phyloP scores from a whole-genome alignment of 495 filamentous ascomycete genomes.

The Saxophila tyrrhenica region DNA sequence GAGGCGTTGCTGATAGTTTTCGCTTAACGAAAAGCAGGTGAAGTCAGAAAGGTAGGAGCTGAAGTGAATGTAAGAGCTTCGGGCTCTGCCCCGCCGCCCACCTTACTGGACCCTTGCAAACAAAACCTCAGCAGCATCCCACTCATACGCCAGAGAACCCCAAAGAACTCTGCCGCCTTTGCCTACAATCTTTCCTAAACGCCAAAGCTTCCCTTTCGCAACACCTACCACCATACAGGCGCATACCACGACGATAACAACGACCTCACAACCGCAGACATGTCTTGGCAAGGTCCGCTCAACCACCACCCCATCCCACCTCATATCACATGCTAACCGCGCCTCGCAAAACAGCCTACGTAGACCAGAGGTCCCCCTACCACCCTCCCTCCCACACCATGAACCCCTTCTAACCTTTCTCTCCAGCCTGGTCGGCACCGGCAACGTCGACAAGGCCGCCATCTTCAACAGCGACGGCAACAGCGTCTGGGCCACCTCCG shows the following conservation, averaged over 20 bases:
- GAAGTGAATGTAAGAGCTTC: neutral
- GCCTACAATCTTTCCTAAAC: neutral
- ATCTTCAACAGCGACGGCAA: constrained; percentile 75
- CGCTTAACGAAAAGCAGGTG: neutral
- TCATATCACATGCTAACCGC: neutral
- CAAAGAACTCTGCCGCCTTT: neutral
- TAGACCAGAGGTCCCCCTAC: constrained; percentile 47
- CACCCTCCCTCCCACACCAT: neutral
- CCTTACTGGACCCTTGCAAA: neutral
- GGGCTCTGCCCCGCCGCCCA: neutral
- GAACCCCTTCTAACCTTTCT: constrained; percentile 19
- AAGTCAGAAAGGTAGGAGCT: neutral
- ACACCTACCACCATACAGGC: neutral
- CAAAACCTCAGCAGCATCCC: neutral
- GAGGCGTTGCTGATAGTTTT: neutral
- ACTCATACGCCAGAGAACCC: neutral
- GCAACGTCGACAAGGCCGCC: constrained; percentile 76
- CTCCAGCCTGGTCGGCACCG: constrained; percentile 62
- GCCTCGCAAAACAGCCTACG: constrained; percentile 42
- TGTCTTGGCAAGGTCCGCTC: constrained; percentile 24
- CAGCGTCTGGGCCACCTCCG: constrained; percentile 66
- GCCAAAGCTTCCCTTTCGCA: neutral
- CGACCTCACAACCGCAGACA: neutral
- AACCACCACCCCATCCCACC: neutral
- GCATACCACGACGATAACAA: neutral